Conservation (phyloP, 1,284 basidiomycete genomes). For the Veloporphyrellus conicus region DNA sequence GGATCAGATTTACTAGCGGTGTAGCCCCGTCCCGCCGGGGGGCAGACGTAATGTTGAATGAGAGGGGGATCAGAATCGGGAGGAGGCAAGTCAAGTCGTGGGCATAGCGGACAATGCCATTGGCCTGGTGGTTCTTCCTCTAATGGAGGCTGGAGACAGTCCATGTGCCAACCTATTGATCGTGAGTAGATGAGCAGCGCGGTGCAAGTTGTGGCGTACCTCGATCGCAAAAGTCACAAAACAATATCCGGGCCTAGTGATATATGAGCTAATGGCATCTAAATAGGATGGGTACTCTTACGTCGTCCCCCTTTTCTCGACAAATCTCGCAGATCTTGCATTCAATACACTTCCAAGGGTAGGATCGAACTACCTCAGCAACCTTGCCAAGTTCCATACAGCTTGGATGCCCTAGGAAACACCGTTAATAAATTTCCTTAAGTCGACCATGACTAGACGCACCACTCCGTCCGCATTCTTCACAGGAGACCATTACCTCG, state of each 20-base stretch:
- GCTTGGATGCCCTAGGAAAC: conserved; percentile 63
- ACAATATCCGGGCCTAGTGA: conserved; percentile 72
- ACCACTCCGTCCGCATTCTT: conserved; percentile 65
- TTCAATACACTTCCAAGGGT: conserved; percentile 87
- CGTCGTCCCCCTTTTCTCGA: conserved; percentile 81
- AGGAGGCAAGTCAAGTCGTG: conserved; percentile 30
- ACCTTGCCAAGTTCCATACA: conserved; percentile 61
- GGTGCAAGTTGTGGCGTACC: conserved; percentile 41
- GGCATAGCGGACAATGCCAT: conserved; percentile 71
- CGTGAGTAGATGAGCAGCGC: conserved; percentile 4
- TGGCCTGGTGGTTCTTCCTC: conserved; percentile 66
- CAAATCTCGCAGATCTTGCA: conserved; percentile 95
- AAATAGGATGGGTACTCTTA: conserved; percentile 43
- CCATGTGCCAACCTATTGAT: conserved; percentile 79
- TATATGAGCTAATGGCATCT: conserved; percentile 13
- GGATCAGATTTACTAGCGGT: conserved; percentile 7
- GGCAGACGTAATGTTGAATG: conserved; percentile 7
- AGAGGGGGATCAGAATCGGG: conserved; percentile 18
- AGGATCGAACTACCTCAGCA: conserved; percentile 57
- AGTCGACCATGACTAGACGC: conserved; percentile 29
- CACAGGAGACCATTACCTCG: conserved; percentile 68
- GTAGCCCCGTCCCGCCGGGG: conserved; percentile 2
- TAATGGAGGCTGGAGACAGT: conserved; percentile 78
- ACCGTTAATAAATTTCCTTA: conserved; percentile 15
- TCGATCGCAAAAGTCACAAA: conserved; percentile 94